These are phyloP conservation scores for Malus asiatica DNA, from an alignment of 306 rosid genomes.

Conservation along the genomic window DNA sequence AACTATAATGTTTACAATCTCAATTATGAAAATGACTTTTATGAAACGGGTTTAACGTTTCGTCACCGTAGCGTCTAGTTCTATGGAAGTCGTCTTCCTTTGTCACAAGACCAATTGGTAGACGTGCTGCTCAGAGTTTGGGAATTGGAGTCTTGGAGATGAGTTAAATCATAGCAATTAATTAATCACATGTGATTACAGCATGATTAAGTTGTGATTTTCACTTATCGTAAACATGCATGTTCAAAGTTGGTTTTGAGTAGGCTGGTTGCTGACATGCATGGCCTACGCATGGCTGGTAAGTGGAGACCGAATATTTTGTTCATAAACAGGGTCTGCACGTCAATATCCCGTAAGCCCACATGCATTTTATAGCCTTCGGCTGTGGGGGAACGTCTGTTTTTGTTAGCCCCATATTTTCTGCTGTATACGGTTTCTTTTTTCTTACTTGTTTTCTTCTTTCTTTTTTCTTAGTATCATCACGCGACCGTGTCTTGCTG, in stretches of 20 bases:
- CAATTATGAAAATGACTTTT: not conserved
- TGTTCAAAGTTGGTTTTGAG: not conserved
- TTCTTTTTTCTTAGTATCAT: not conserved
- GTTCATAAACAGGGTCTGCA: not conserved
- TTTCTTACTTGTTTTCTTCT: not conserved
- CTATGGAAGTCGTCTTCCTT: not conserved
- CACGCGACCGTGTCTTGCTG: too few relatives aligned
- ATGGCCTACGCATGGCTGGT: not conserved
- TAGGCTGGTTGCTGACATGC: not conserved
- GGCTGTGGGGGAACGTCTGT: not conserved
- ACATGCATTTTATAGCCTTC: not conserved
- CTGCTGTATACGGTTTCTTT: not conserved
- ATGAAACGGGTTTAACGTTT: not conserved
- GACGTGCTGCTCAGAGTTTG: not conserved
- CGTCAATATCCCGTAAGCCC: not conserved
- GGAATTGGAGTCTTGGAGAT: not conserved
- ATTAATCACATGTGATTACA: not conserved
- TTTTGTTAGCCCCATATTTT: not conserved
- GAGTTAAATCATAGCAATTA: not conserved
- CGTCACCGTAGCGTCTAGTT: not conserved
- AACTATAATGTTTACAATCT: not conserved
- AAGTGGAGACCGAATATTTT: not conserved
- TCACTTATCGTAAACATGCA: not conserved
- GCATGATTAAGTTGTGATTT: not conserved
- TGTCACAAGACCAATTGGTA: not conserved